Conservation (phyloP, 306 rosid species). For the Corylus heterophylla region DNA sequence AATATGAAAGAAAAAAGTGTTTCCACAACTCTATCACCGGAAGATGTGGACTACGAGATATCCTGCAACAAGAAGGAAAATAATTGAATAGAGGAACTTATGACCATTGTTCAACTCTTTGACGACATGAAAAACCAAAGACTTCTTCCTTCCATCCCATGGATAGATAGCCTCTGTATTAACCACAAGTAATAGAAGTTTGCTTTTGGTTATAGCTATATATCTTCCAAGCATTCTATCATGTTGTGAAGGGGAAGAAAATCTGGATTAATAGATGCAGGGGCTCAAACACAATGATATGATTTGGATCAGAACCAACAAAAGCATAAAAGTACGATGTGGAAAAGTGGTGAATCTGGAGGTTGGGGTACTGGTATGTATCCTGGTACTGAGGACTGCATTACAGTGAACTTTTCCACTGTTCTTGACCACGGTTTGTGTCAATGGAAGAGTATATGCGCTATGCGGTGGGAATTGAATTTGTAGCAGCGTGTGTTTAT, state of each 20-base stretch:
- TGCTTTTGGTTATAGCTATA: neutral
- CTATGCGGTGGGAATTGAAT: too few species aligned
- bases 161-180: neutral
- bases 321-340: conserved; percentile 71
- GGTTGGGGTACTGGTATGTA: conserved; percentile 67
- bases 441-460: too few species aligned
- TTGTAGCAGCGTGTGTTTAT: too few species aligned
- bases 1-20: too few species aligned
- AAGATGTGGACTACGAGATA: too few species aligned
- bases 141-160: too few species aligned
- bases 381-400: conserved; percentile 50
- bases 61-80: too few species aligned
- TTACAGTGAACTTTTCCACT: neutral
- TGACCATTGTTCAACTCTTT: too few species aligned
- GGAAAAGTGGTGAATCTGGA: conserved; percentile 67
- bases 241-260: neutral
- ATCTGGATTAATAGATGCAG: conserved; percentile 67
- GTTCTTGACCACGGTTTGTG: too few species aligned
- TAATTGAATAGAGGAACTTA: too few species aligned
- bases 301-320: conserved; percentile 75
- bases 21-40: too few species aligned
- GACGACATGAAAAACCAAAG: too few species aligned
- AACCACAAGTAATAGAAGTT: neutral
- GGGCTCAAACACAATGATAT: conserved; percentile 65
- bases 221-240: neutral